Evolutionary conservation across 2,329 filamentous ascomycete species (phyloP).

Genomic region (Dryadomyces quercus-mongolicae): DNA sequence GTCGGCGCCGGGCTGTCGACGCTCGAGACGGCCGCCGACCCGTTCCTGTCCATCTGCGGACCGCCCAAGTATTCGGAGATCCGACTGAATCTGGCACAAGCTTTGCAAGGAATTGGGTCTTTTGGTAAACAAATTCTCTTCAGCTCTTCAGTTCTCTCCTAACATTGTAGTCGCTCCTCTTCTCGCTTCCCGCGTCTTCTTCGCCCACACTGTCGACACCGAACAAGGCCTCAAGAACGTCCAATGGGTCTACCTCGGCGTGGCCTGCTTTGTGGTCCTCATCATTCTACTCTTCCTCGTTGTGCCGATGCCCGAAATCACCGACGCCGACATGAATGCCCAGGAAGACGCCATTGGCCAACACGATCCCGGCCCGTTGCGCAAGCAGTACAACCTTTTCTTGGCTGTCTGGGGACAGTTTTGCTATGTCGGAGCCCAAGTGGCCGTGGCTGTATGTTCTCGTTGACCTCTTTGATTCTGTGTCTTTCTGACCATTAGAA

Average conservation of each 20-base stretch:
- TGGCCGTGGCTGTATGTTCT: slow-evolving; percentile 31
- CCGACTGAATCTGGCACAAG: slow-evolving; percentile 45
- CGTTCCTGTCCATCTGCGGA: slow-evolving; percentile 39
- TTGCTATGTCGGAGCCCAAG: slow-evolving; percentile 50
- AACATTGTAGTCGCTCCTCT: slow-evolving; percentile 34
- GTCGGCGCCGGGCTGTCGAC: slow-evolving; percentile 28
- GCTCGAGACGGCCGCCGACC: slow-evolving; percentile 48
- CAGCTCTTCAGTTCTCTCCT: neutral
- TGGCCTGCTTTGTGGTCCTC: slow-evolving; percentile 45
- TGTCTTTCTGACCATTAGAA: slow-evolving; percentile 14
- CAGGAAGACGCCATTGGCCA: slow-evolving; percentile 32
- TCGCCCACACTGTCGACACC: slow-evolving; percentile 37
- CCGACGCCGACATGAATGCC: slow-evolving; percentile 48
- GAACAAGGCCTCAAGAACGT: slow-evolving; percentile 41
- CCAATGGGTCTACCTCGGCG: slow-evolving; percentile 53
- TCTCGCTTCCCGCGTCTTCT: slow-evolving; percentile 49
- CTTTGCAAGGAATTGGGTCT: slow-evolving; percentile 45
- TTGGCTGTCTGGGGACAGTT: slow-evolving; percentile 49
- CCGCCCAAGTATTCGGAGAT: slow-evolving; percentile 47
- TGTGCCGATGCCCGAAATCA: slow-evolving; percentile 37
- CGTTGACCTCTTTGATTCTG: neutral
- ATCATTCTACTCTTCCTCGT: slow-evolving; percentile 48
- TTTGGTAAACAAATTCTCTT: slow-evolving; percentile 22
- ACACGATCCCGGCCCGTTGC: slow-evolving; percentile 35
- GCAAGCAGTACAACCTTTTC: slow-evolving; percentile 48